Evolutionary conservation across 108 stramenopile genomes (phyloP).

Genomic region (Nitzschia inconspicua): DNA sequence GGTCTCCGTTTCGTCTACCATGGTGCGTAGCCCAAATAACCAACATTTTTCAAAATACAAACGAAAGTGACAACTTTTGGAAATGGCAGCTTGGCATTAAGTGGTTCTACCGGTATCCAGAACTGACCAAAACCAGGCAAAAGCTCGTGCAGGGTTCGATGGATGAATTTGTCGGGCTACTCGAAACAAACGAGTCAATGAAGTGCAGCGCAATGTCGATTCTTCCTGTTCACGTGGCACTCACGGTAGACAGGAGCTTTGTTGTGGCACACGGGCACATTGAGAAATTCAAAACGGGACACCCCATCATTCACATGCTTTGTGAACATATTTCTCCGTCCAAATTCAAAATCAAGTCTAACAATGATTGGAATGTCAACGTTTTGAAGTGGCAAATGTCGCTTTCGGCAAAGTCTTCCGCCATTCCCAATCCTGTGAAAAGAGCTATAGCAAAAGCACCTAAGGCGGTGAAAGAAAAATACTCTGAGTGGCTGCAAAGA

Average conservation of each 20-base stretch:
- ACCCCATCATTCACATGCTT: constrained; percentile 14
- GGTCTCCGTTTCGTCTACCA: constrained; percentile 4
- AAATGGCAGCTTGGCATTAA: not conserved
- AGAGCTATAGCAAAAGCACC: not conserved
- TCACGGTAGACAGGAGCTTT: no score
- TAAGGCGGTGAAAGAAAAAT: not conserved
- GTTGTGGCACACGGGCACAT: no score
- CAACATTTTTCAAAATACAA: not conserved
- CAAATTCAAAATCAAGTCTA: not conserved
- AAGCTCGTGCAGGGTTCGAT: not conserved
- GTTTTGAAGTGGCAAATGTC: not conserved
- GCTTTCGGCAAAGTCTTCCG: not conserved
- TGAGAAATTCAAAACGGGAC: no score
- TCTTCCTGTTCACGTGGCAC: constrained; percentile 7
- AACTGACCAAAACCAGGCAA: not conserved
- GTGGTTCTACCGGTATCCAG: constrained; percentile 12
- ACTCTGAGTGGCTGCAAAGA: not conserved
- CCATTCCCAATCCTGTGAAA: not conserved
- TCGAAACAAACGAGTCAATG: constrained; percentile 5
- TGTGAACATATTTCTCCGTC: constrained; percentile 6
- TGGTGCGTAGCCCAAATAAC: constrained; percentile 23
- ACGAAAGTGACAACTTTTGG: not conserved
- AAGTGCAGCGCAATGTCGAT: constrained; percentile 1
- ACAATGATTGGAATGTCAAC: constrained; percentile 3
- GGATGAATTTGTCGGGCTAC: not conserved